Conservation (phyloP, 495 filamentous ascomycete genomes). For the Neurospora tetraspora region DNA sequence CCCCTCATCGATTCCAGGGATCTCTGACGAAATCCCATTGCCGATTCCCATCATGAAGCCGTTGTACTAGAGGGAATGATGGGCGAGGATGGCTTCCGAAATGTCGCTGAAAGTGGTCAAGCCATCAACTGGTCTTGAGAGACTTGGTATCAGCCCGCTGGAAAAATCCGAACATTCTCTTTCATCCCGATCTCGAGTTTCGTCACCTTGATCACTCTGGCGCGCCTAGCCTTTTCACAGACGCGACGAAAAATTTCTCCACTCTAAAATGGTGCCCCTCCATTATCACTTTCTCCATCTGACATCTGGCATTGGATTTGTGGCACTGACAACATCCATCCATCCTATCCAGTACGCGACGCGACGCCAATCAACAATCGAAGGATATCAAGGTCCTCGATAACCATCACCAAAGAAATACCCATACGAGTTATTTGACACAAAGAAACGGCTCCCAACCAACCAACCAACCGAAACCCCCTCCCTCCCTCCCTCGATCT, state of each 20-base stretch:
- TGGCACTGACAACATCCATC: not conserved
- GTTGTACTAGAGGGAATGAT: not conserved
- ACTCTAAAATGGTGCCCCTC: conserved; percentile 2
- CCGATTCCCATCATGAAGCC: not conserved
- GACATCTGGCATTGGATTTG: not conserved
- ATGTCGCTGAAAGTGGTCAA: not conserved
- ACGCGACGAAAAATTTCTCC: not conserved
- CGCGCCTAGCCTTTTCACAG: not conserved
- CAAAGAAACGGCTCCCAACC: not conserved
- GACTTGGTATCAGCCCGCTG: not conserved
- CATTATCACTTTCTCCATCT: not conserved
- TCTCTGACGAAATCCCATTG: conserved; percentile 14
- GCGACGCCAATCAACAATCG: not conserved
- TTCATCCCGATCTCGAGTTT: not conserved
- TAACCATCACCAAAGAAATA: not conserved
- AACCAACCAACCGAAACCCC: not conserved
- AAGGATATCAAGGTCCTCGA: not conserved
- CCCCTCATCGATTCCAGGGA: conserved; percentile 3
- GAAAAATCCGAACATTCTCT: not conserved
- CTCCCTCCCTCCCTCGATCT: not conserved
- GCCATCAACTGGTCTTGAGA: not conserved
- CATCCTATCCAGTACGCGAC: not conserved
- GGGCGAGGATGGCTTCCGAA: not conserved
- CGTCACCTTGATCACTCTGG: not conserved
- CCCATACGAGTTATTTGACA: not conserved